phyloP scores from a whole-genome alignment of 2,329 filamentous ascomycete species.

The Botryotinia narcissicola region DNA sequence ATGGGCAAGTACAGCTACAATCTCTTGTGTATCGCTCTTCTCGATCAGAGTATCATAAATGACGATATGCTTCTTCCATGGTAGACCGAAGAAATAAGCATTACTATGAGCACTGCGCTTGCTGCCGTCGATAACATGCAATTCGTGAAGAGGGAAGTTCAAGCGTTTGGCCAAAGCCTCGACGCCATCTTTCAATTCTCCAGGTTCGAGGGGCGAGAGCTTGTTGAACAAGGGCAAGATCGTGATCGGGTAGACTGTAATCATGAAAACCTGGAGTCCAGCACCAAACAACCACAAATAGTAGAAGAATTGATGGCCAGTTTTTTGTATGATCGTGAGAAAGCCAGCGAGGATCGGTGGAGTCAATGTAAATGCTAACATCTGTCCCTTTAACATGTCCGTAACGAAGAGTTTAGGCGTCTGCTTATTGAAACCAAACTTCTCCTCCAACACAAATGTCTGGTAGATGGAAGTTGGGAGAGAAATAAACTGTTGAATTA shows the following conservation, averaged over 20 bases:
- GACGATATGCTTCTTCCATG: constrained; percentile 99
- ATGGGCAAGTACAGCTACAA: constrained; percentile 91
- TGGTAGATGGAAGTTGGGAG: constrained; percentile 85
- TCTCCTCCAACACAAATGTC: constrained; percentile 93
- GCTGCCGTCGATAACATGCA: constrained; percentile 92
- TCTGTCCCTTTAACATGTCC: constrained; percentile 88
- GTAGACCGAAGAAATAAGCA: constrained; percentile 93
- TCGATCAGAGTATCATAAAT: constrained; percentile 98
- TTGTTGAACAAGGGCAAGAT: constrained; percentile 98
- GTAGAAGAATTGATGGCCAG: constrained; percentile 93
- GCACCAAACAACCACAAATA: constrained; percentile 95
- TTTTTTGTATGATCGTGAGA: constrained; percentile 90
- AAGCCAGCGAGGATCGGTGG: constrained; percentile 89
- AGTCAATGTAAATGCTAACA: constrained; percentile 74
- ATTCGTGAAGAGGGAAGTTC: constrained; percentile 86
- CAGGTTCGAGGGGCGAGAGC: constrained; percentile 84
- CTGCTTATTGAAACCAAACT: constrained; percentile 99
- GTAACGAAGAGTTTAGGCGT: constrained; percentile 82
- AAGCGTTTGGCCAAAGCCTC: constrained; percentile 80
- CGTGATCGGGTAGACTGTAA: constrained; percentile 91
- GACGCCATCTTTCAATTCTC: constrained; percentile 81
- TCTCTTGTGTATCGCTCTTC: constrained; percentile 88
- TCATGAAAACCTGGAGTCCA: constrained; percentile 86
- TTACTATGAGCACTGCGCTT: constrained; percentile 87
- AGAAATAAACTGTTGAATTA: constrained; percentile 75